Base-by-base conservation (phyloP, 140 eudicot species). In the Cichorium intybus region DNA sequence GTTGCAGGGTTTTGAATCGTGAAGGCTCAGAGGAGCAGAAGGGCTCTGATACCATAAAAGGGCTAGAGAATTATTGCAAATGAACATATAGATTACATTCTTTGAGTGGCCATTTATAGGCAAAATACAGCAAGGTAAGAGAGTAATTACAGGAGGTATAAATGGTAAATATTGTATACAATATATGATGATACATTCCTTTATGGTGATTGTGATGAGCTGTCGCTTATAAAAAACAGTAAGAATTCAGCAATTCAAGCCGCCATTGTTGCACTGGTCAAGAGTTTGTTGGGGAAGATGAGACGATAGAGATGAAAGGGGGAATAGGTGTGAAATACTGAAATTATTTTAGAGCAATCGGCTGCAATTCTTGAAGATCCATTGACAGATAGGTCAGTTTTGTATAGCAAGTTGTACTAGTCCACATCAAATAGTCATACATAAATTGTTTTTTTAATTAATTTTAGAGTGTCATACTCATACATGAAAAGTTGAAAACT, bases 281-380 rank as follows among this genome's bases (percentile, higher is more conserved):
- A 29, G 62, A 21, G 6, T 49, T 51, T 28, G 15, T 41, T 24
- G 34, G 17, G 59, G 59, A 24, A 24, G 60, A 29, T 35, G 23
- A 22, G 8, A 21, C 26, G 56, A 20, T 56, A 68, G 41, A 35
- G n/a, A 59, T 41, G 24, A 43, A 24, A 9, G 8, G 57, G 62
- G 21, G 28, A 56, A 60, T 54, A 60, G 39, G 77, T 56, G 73
- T 56, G 59, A 49, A n/a, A n/a, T n/a, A n/a, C n/a, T n/a, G n/a
- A n/a, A 53, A 8, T 17, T 43, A 61, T 27, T 24, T 33, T 10
- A 24, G 50, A 56, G 23, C 35, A 45, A 54, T 57, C 34, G 68
- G 74, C 50, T 34, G 64, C 64, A 67, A 51, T 27, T 68, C 21
- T 68, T 75, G 75, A 74, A 73, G 68, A 74, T 31, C 24, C 46